These are phyloP conservation scores for Linum trigynum DNA, from an alignment of 345 rosid species.

Conservation along the genomic window DNA sequence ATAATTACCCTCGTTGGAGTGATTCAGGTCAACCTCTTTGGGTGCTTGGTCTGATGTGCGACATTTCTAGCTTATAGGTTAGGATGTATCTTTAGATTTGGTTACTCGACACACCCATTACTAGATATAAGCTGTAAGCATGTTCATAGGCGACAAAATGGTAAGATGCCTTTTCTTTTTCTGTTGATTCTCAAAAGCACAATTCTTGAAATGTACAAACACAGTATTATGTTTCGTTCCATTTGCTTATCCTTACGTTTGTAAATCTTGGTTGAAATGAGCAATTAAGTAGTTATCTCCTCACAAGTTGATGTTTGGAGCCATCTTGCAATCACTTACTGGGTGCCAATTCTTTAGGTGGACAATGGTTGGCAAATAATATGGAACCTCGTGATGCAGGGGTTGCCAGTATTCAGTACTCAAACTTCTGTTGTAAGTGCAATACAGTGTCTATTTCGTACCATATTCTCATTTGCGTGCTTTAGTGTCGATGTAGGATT, in stretches of 20 bases:
- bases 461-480: background rate
- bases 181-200: too few species aligned
- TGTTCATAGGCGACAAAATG: too few species aligned
- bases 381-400: constrained; percentile 71
- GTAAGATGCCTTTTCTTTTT: too few species aligned
- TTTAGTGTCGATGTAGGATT: background rate
- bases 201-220: background rate
- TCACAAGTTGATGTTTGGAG: background rate
- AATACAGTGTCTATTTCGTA: background rate
- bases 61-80: background rate
- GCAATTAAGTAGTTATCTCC: background rate
- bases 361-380: constrained; percentile 61
- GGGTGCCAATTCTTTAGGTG: constrained; percentile 38
- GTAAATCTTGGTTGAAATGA: background rate
- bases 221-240: background rate
- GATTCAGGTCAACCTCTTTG: background rate
- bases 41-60: background rate
- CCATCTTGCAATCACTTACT: constrained; percentile 1
- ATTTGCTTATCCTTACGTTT: background rate
- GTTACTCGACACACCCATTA: background rate
- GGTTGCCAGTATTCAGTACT: constrained; percentile 70
- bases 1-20: background rate
- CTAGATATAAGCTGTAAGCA: background rate
- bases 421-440: constrained; percentile 56
- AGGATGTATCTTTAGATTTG: background rate